Base-by-base conservation (phyloP, 306 rosid species). In the Comarum palustre region DNA sequence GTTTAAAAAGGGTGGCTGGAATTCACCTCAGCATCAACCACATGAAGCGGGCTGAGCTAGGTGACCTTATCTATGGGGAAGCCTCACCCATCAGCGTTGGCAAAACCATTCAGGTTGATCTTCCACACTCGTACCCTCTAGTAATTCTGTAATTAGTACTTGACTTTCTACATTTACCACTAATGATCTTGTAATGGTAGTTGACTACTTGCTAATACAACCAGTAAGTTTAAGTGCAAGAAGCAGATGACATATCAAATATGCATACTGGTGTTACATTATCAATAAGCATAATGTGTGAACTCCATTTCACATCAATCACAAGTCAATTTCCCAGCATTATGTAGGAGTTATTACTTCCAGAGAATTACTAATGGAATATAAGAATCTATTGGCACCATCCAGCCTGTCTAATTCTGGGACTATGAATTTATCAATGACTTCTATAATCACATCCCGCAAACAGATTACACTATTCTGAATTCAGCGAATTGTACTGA, bases 1-100 rank as follows among this genome's bases (percentile, higher is more conserved):
- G 96, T 2, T 91, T 74, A 45, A 73, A 80, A 62, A 84, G 99
- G 72, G 92, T 94, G 15, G 99, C 99, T 3, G 99, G 99, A 66
- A 82, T 94, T 79, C 90, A 94, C 54, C 97, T 94, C 39, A 89
- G 90, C 84, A 89, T 91, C 68, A 86, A 80, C 81, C 99, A 94
- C 80, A 68, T 94, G 88, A 86, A 86, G 78, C 67, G 80, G 3
- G 99, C 99, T 1, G 70, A 75, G 19, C 60, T 91, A 4, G 96
- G 97, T 58, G 99, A 94, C 43, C 75, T 84, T 55, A 73, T 94
- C 52, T 8, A 78, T 3, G 99, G 88, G 0, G 91, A 89, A 82
- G 99, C 97, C 27, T 43, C 77, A 15, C 99, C 99, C 47, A 64
- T 91, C 38, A 77, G 13, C 39, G 66, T 84, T 13, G 99, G 99